phyloP scores from a whole-genome alignment of 2,329 filamentous ascomycete genomes.

The Berkeleyomyces rouxiae region DNA sequence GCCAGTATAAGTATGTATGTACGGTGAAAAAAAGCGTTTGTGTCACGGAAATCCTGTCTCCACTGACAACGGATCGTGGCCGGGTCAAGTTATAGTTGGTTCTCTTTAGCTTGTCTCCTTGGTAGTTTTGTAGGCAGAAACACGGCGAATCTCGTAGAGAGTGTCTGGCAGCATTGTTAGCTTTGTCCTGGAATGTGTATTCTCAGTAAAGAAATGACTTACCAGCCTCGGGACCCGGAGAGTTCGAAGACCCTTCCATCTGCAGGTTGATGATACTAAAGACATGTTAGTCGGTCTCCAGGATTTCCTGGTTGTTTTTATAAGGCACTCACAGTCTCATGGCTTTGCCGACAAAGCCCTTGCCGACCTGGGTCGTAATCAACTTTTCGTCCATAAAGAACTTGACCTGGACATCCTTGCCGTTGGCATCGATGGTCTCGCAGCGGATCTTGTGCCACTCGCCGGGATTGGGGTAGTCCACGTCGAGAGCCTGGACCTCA shows the following conservation, averaged over 20 bases:
- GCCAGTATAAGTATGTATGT: too few relatives aligned
- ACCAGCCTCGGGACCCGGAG: conserved; percentile 22
- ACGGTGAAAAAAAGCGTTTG: too few relatives aligned
- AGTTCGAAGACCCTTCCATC: conserved; percentile 30
- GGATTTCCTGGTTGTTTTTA: background rate
- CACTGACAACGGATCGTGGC: background rate
- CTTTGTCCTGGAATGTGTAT: background rate
- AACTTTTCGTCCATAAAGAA: conserved; percentile 37
- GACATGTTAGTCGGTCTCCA: background rate
- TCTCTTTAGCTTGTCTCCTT: background rate
- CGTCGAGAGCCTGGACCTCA: conserved; percentile 29
- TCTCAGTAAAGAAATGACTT: background rate
- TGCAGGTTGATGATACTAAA: conserved; percentile 28
- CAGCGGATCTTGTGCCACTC: conserved; percentile 34
- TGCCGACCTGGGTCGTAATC: conserved; percentile 33
- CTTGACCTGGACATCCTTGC: conserved; percentile 32
- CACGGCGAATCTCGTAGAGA: conserved; percentile 4
- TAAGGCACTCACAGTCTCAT: conserved; percentile 25
- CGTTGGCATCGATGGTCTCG: conserved; percentile 34
- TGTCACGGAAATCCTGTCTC: background rate
- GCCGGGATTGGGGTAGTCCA: conserved; percentile 29
- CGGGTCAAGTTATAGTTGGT: background rate
- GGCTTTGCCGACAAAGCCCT: conserved; percentile 30
- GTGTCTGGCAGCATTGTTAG: background rate
- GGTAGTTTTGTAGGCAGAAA: background rate